These are phyloP conservation scores for Monilinia fructicola DNA, from an alignment of 2,329 filamentous ascomycete species.

Conservation along the genomic window DNA sequence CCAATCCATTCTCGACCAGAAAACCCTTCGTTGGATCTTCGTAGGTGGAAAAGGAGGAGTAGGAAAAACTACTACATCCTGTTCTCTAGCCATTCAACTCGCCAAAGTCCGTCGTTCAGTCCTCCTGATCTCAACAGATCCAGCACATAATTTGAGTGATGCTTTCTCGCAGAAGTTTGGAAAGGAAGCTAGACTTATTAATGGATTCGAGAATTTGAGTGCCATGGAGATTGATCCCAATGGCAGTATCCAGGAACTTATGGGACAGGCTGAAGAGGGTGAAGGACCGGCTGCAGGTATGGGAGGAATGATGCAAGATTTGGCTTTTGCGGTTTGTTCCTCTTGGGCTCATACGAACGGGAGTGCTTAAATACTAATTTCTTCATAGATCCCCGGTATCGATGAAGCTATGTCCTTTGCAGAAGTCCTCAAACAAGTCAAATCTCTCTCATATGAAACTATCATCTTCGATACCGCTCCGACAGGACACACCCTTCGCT, in stretches of 20 bases:
- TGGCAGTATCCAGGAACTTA: slow-evolving; percentile 91
- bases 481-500: slow-evolving; percentile 95
- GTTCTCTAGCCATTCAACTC: slow-evolving; percentile 96
- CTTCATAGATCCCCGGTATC: slow-evolving; percentile 85
- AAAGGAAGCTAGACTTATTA: slow-evolving; percentile 90
- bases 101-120: slow-evolving; percentile 93
- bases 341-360: slow-evolving; percentile 14
- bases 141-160: slow-evolving; percentile 95
- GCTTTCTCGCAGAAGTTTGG: slow-evolving; percentile 99
- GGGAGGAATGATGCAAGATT: slow-evolving; percentile 97
- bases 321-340: slow-evolving; percentile 80
- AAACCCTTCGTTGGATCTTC: slow-evolving; percentile 96
- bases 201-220: slow-evolving; percentile 89
- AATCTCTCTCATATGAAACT: slow-evolving; percentile 96
- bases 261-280: slow-evolving; percentile 72
- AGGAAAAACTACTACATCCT: slow-evolving; percentile 99
- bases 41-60: slow-evolving; percentile 98
- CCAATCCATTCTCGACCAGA: slow-evolving; percentile 92
- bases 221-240: slow-evolving; percentile 99
- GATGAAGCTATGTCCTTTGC: slow-evolving; percentile 99
- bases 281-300: slow-evolving; percentile 73
- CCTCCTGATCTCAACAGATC: slow-evolving; percentile 96
- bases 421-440: slow-evolving; percentile 98
- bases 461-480: slow-evolving; percentile 99
- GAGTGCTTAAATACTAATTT: background rate